Evolutionary conservation across 768 basidiomycete genomes (phyloP).

Genomic region (Lactarius psammicola): DNA sequence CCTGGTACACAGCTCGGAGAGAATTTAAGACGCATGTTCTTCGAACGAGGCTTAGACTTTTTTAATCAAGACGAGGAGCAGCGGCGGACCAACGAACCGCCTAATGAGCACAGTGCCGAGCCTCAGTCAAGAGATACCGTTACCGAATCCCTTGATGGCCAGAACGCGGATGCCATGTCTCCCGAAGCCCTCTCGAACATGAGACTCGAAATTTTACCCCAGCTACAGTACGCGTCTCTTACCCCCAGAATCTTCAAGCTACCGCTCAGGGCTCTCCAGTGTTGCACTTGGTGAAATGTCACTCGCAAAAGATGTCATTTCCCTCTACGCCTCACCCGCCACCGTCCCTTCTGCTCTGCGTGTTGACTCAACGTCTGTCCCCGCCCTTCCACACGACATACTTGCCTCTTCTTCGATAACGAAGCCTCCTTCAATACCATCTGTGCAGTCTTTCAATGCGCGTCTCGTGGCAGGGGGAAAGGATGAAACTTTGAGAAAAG

Average conservation of each 20-base stretch:
- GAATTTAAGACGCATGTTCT: slow-evolving; percentile 65
- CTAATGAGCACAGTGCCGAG: slow-evolving; percentile 31
- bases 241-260: not conserved
- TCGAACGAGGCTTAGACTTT: slow-evolving; percentile 73
- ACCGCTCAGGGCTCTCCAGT: slow-evolving; percentile 38
- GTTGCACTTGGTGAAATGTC: slow-evolving; percentile 78
- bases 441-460: slow-evolving; percentile 69
- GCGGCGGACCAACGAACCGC: slow-evolving; percentile 20
- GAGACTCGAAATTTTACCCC: slow-evolving; percentile 67
- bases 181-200: slow-evolving; percentile 71
- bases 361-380: slow-evolving; percentile 10
- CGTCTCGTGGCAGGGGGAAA: slow-evolving; percentile 76
- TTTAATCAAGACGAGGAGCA: slow-evolving; percentile 52
- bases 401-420: slow-evolving; percentile 64
- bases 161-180: slow-evolving; percentile 55
- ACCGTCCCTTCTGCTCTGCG: not conserved
- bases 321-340: slow-evolving; percentile 47
- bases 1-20: slow-evolving; percentile 59
- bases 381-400: slow-evolving; percentile 25
- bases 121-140: slow-evolving; percentile 35
- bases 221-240: slow-evolving; percentile 59
- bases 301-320: slow-evolving; percentile 68
- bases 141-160: slow-evolving; percentile 34
- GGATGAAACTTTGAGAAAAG: slow-evolving; percentile 74
- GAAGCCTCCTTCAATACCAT: slow-evolving; percentile 50